A percentile compares a stretch with the other conserved stretches of the same genome.
Evolutionary conservation across 2,329 filamentous ascomycete species (phyloP).

Genomic region (Teratosphaeria destructans): DNA sequence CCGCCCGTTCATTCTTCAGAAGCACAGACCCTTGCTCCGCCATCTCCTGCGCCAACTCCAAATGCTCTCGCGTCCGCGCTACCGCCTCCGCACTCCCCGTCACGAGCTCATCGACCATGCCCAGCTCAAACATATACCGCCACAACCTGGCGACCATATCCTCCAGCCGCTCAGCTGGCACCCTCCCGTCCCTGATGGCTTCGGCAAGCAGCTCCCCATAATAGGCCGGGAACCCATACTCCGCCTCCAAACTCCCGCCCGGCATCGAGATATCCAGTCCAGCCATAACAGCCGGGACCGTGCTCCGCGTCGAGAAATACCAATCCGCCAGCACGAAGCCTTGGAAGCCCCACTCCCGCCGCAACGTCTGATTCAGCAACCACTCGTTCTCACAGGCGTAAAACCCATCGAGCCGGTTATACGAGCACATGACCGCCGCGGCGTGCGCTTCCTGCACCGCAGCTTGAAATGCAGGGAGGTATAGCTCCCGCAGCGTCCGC

Average conservation of each 20-base stretch:
- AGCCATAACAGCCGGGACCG: slow-evolving; percentile 55
- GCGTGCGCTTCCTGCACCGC: slow-evolving; percentile 60
- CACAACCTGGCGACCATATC: neutral
- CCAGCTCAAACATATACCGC: neutral
- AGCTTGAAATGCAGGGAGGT: slow-evolving; percentile 66
- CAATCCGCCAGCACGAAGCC: slow-evolving; percentile 59
- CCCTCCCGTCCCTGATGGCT: neutral
- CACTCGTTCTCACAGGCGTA: slow-evolving; percentile 57
- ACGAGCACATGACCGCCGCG: slow-evolving; percentile 62
- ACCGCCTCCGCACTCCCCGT: neutral
- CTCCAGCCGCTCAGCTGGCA: neutral
- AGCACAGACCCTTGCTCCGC: neutral
- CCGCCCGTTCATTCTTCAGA: neutral
- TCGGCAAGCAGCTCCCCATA: neutral
- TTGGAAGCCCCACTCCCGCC: slow-evolving; percentile 58
- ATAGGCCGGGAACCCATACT: neutral
- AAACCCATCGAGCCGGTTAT: slow-evolving; percentile 64
- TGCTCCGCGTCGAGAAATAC: slow-evolving; percentile 59
- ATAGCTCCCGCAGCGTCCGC: slow-evolving; percentile 56
- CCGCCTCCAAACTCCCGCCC: slow-evolving; percentile 30
- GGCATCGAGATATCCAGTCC: slow-evolving; percentile 82
- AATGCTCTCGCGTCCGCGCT: neutral
- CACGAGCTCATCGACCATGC: neutral
- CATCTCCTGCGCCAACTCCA: neutral
- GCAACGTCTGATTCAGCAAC: slow-evolving; percentile 56